Percentiles rank a stretch among this genome's conserved stretches.
phyloP scores from a whole-genome alignment of 2,329 filamentous ascomycete species.

The Fusarium hostae region DNA sequence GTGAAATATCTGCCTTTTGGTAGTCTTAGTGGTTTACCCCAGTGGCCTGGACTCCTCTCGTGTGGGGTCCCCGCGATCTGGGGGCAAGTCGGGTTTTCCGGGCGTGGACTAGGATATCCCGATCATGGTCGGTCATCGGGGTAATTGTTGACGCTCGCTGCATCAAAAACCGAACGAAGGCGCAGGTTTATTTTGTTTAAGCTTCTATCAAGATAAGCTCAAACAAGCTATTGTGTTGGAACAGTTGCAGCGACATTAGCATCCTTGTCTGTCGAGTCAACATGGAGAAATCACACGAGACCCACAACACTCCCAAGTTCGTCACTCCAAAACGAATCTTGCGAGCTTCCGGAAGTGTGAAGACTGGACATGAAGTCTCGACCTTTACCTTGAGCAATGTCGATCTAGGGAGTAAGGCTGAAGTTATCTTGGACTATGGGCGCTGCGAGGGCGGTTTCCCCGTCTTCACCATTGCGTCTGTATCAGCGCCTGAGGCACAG shows the following conservation, averaged over 20 bases:
- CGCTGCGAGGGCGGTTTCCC: constrained; percentile 5
- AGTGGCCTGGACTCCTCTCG: background rate
- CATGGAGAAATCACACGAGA: background rate
- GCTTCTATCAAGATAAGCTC: background rate
- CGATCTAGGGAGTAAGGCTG: background rate
- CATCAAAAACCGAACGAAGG: background rate
- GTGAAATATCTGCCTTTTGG: background rate
- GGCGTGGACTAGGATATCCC: background rate
- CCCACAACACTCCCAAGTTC: background rate
- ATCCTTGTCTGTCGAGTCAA: background rate
- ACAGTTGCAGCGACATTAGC: fast-evolving
- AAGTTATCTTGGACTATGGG: background rate
- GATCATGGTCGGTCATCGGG: background rate
- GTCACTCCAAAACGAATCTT: background rate
- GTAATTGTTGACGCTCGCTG: background rate
- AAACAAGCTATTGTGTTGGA: fast-evolving
- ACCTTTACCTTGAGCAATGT: background rate
- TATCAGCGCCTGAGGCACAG: background rate
- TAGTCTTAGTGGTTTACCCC: background rate
- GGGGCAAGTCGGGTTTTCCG: constrained; percentile 1
- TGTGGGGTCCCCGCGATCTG: background rate
- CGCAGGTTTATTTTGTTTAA: too few species aligned
- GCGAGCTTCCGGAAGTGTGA: background rate
- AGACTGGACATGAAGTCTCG: fast-evolving
- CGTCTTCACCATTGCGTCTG: background rate